phyloP scores from a whole-genome alignment of 2,329 filamentous ascomycete genomes.

The Colletotrichum godetiae region DNA sequence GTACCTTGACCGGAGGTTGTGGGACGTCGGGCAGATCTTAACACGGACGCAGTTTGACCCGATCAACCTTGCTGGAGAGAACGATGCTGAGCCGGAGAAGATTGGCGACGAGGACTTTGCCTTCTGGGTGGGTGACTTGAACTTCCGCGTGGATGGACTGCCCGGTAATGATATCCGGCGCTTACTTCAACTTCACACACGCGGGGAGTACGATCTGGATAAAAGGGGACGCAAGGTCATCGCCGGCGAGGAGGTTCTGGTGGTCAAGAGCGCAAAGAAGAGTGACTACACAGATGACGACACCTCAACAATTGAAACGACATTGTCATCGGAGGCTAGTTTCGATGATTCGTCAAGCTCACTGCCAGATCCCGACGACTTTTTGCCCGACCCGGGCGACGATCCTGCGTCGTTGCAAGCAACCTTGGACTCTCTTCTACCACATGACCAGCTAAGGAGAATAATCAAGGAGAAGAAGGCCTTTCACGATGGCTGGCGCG shows the following conservation, averaged over 20 bases:
- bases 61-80: conserved; percentile 72
- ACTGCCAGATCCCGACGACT: conserved; percentile 74
- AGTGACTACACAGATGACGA: conserved; percentile 59
- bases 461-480: conserved; percentile 81
- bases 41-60: conserved; percentile 82
- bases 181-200: conserved; percentile 83
- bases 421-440: conserved; percentile 85
- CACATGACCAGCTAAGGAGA: conserved; percentile 86
- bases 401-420: conserved; percentile 91
- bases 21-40: conserved; percentile 86
- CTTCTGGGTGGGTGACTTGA: conserved; percentile 97
- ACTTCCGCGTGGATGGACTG: conserved; percentile 90
- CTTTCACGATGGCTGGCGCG: conserved; percentile 92
- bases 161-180: conserved; percentile 91
- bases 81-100: conserved; percentile 72
- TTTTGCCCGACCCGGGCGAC: conserved; percentile 73
- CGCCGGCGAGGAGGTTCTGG: conserved; percentile 53
- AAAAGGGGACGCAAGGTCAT: conserved; percentile 52
- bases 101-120: conserved; percentile 93
- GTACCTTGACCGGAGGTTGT: conserved; percentile 85
- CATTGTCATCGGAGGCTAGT: conserved; percentile 41
- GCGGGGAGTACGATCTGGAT: conserved; percentile 77
- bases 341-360: conserved; percentile 53
- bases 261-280: conserved; percentile 40
- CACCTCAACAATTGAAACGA: conserved; percentile 47